Evolutionary conservation across 495 filamentous ascomycete genomes (phyloP).

Genomic region (Penicilliopsis zonata): DNA sequence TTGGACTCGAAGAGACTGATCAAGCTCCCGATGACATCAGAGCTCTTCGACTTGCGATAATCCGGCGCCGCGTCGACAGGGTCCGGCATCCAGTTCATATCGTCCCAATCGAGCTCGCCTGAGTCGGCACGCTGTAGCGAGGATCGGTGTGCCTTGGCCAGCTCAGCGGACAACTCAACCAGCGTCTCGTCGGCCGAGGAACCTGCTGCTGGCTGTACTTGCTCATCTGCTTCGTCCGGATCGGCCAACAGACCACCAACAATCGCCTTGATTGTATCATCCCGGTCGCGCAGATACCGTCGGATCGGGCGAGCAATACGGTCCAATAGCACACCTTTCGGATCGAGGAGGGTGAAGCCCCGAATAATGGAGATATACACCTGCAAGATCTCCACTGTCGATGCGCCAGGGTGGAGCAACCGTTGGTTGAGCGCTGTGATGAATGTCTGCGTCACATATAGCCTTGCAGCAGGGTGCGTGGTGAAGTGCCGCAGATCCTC

Average conservation of each 20-base stretch:
- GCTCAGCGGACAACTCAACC: conserved; percentile 62
- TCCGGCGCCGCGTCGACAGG: conserved; percentile 88
- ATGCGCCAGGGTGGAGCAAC: conserved; percentile 76
- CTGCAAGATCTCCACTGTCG: conserved; percentile 78
- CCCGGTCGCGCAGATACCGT: conserved; percentile 80
- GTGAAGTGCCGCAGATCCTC: conserved; percentile 61
- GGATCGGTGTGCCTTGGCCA: conserved; percentile 47
- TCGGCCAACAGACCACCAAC: conserved; percentile 75
- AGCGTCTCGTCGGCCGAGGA: conserved; percentile 40
- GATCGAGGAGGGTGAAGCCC: conserved; percentile 78
- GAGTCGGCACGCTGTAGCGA: conserved; percentile 34
- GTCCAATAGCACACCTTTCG: conserved; percentile 81
- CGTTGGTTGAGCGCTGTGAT: conserved; percentile 52
- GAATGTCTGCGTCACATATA: conserved; percentile 60
- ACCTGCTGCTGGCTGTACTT: too few species aligned
- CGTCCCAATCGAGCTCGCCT: conserved; percentile 73
- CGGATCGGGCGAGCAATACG: conserved; percentile 75
- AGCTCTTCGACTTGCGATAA: conserved; percentile 76
- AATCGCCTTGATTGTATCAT: conserved; percentile 82
- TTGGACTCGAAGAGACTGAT: conserved; percentile 77
- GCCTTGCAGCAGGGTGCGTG: conserved; percentile 42
- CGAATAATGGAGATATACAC: conserved; percentile 89
- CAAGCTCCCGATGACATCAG: conserved; percentile 85
- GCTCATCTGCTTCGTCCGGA: conserved; percentile 34
- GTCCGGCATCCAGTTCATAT: conserved; percentile 85